These are phyloP conservation scores for Boehmeria nivea DNA, from an alignment of 306 rosid genomes.

Conservation along the genomic window DNA sequence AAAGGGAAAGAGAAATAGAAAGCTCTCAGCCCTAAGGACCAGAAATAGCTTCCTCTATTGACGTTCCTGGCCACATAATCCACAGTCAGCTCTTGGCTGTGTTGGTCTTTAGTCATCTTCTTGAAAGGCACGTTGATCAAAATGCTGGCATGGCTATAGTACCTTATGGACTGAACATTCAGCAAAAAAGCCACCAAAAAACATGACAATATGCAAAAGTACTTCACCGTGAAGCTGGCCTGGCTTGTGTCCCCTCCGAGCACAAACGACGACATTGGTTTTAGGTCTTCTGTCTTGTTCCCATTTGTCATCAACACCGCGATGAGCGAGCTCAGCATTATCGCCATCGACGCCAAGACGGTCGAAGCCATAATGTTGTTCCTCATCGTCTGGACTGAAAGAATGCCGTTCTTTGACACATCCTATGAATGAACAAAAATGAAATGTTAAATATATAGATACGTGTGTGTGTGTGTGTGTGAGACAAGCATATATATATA, in stretches of 20 bases:
- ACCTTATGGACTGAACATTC: slow-evolving; percentile 82
- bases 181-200: slow-evolving; percentile 62
- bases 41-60: slow-evolving; percentile 75
- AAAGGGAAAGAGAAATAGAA: slow-evolving; percentile 83
- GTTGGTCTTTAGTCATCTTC: slow-evolving; percentile 29
- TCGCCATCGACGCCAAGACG: slow-evolving; percentile 84
- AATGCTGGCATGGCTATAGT: slow-evolving; percentile 76
- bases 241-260: slow-evolving; percentile 51
- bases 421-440: slow-evolving; percentile 30
- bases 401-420: slow-evolving; percentile 57
- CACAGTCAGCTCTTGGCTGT: slow-evolving; percentile 35
- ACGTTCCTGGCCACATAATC: slow-evolving; percentile 66
- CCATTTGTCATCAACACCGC: slow-evolving; percentile 56
- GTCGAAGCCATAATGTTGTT: slow-evolving; percentile 94
- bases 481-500: neutral
- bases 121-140: slow-evolving; percentile 75
- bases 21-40: slow-evolving; percentile 83
- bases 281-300: neutral
- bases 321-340: slow-evolving; percentile 69
- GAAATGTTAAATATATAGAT: too few species aligned
- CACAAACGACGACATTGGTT: neutral
- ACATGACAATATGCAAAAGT: slow-evolving; percentile 64
- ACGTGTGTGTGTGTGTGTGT: too few species aligned
- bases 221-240: slow-evolving; percentile 45
- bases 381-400: slow-evolving; percentile 78